Percentiles rank a stretch among this genome's conserved stretches.
These are phyloP conservation scores for Metschnikowia anglica DNA, from an alignment of 805 yeast species.

Conservation along the genomic window DNA sequence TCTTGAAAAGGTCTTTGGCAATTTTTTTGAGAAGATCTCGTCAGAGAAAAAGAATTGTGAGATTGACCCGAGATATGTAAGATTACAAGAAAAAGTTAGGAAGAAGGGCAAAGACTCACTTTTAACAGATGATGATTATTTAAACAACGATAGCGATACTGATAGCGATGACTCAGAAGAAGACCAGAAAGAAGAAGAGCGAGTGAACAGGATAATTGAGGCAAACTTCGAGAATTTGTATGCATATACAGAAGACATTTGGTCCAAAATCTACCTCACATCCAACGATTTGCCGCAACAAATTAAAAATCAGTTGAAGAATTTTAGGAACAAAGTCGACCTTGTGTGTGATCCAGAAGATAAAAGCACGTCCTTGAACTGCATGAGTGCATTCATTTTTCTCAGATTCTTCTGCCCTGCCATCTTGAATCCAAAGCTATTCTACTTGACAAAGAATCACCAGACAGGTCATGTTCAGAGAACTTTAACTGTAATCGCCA, in stretches of 20 bases:
- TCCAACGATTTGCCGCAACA: constrained; percentile 73
- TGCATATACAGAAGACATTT: constrained; percentile 53
- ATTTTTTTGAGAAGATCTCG: constrained; percentile 56
- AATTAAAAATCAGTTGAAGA: constrained; percentile 62
- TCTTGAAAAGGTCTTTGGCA: constrained; percentile 68
- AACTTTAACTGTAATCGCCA: constrained; percentile 78
- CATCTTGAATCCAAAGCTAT: constrained; percentile 82
- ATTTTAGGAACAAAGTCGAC: constrained; percentile 64
- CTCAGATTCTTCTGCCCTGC: constrained; percentile 81
- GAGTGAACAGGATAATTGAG: constrained; percentile 37
- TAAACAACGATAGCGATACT: constrained; percentile 24
- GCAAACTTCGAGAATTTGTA: constrained; percentile 50
- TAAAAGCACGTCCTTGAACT: constrained; percentile 56
- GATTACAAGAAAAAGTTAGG: constrained; percentile 33
- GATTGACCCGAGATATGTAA: constrained; percentile 69
- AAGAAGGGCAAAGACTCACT: constrained; percentile 22
- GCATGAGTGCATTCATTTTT: constrained; percentile 81
- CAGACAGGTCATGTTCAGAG: constrained; percentile 72
- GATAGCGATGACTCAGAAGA: constrained; percentile 28
- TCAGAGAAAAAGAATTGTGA: constrained; percentile 62
- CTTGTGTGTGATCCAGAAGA: constrained; percentile 57
- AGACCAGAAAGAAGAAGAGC: constrained; percentile 31
- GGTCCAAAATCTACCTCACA: constrained; percentile 65
- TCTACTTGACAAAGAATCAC: constrained; percentile 67
- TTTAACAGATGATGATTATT: constrained; percentile 1